phyloP scores from a whole-genome alignment of 495 filamentous ascomycete species.

The Astrocystis sublimbata region DNA sequence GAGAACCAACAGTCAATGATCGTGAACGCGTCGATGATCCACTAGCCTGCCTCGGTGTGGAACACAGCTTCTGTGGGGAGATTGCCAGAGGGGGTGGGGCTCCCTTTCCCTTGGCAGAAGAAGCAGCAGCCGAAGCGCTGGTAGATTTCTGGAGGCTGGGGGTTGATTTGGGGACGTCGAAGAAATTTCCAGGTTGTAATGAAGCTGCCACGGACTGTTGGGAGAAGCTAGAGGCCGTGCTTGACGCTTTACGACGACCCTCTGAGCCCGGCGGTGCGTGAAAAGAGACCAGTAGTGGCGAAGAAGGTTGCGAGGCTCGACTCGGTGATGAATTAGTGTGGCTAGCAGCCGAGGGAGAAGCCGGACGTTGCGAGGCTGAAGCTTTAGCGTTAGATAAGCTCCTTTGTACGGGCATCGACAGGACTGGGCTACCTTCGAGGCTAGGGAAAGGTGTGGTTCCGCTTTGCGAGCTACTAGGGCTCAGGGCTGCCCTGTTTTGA shows the following conservation, averaged over 20 bases:
- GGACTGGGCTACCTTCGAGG: slow-evolving; percentile 81
- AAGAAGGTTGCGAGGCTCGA: slow-evolving; percentile 88
- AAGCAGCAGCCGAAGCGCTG: slow-evolving; percentile 62
- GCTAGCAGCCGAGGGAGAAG: slow-evolving; percentile 77
- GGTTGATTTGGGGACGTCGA: slow-evolving; percentile 66
- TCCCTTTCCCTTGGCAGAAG: slow-evolving; percentile 74
- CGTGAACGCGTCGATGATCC: slow-evolving; percentile 62
- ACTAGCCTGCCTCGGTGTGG: slow-evolving; percentile 49
- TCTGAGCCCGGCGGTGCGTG: slow-evolving; percentile 64
- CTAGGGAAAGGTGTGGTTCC: slow-evolving; percentile 56
- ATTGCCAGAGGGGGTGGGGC: slow-evolving; percentile 49
- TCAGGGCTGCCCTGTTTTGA: slow-evolving; percentile 51
- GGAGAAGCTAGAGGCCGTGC: slow-evolving; percentile 79
- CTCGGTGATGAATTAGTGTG: slow-evolving; percentile 85
- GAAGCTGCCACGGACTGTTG: slow-evolving; percentile 68
- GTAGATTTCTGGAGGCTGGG: slow-evolving; percentile 60
- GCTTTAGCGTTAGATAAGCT: slow-evolving; percentile 76
- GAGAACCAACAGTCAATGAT: slow-evolving; percentile 91
- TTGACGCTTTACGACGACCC: slow-evolving; percentile 67
- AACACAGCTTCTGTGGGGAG: slow-evolving; percentile 53
- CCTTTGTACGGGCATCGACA: slow-evolving; percentile 77
- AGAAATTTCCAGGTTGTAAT: slow-evolving; percentile 72
- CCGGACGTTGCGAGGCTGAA: slow-evolving; percentile 64
- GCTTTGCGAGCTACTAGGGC: slow-evolving; percentile 42
- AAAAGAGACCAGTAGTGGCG: slow-evolving; percentile 89